Conservation (phyloP, 768 basidiomycete genomes). For the Ephemerocybe angulata region DNA sequence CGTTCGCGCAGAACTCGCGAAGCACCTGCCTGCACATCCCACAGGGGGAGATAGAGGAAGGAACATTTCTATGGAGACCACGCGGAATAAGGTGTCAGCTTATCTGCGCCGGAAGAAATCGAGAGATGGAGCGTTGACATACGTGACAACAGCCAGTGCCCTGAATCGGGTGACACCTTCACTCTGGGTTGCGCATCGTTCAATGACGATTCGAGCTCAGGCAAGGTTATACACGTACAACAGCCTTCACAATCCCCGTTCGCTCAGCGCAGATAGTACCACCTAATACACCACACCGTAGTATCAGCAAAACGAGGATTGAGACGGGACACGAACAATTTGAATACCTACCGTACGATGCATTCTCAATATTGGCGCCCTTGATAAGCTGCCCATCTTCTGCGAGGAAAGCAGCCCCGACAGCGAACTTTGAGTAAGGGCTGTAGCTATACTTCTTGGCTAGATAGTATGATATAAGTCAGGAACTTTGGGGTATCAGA, state of each 20-base stretch:
- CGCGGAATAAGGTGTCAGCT: not conserved
- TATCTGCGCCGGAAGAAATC: not conserved
- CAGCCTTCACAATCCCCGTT: constrained; percentile 92
- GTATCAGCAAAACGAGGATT: not conserved
- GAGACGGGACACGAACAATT: not conserved
- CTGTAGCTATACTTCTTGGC: constrained; percentile 72
- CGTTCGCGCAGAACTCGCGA: constrained; percentile 75
- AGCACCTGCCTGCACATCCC: constrained; percentile 92
- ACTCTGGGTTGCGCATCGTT: constrained; percentile 48
- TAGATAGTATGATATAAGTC: constrained; percentile 22
- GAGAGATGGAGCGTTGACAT: constrained; percentile 20
- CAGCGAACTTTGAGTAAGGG: constrained; percentile 89
- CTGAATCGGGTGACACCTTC: constrained; percentile 69
- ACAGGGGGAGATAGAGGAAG: constrained; percentile 72
- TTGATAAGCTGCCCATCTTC: constrained; percentile 68
- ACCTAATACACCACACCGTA: constrained; percentile 42
- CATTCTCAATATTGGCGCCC: constrained; percentile 94
- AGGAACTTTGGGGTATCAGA: not conserved
- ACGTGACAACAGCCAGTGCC: constrained; percentile 82
- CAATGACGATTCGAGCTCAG: not conserved
- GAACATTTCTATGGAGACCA: constrained; percentile 75
- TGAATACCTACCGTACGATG: constrained; percentile 69
- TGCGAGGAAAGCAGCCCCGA: constrained; percentile 82
- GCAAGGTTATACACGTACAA: constrained; percentile 48
- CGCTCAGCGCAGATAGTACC: constrained; percentile 92